Evolutionary conservation across 805 yeast species (phyloP), one percentile per base, ranked within the genome.

Genomic region (Wickerhamomyces canadensis): DNA sequence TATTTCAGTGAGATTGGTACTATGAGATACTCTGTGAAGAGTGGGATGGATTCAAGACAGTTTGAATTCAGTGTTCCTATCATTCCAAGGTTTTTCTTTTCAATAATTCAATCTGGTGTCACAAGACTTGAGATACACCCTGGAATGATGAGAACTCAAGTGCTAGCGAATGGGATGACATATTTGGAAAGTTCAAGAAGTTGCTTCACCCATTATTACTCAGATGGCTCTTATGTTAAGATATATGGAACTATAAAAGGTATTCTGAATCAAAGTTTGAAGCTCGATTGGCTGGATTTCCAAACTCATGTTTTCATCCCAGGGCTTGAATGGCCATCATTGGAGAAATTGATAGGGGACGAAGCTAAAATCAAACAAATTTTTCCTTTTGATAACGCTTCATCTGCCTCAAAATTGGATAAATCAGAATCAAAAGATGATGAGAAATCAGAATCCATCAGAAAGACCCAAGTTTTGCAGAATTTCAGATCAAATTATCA

Each of bases 231-330:
- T 3, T 70, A 71, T 47, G 76, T 84, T 8, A 70, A 74, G 9
- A 72, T 80, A 33, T 65, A 67, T 40, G 85, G 91, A 0, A 74
- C 74, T 15, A 59, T 80, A 29, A 76, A 77, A 44, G 74, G 84
- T 9, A 64, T 76, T 6, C 72, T 86, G 61, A 80, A 76, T 51
- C 65, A 80, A 23, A 72, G 70, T 36, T 62, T 84, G 42, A 71
- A 74, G 44, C 72, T 87, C 21, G 94, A 85, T 46, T 82, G 84
- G 76, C 55, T 82, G 30, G 94, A 84, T 50, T 62, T 81, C 43
- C 72, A 71, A 19, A 58, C 72, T 5, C 67, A 65, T 37, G 65
- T 68, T 47, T 60, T 69, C 56, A 52, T 65, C 36, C 70, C 80
- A 39, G 65, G 66, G 43, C 45, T 74, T 42, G 64, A 64, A 52